These are phyloP conservation scores for Phlegmacium glaucopus DNA, from an alignment of 768 basidiomycete genomes.

Conservation along the genomic window DNA sequence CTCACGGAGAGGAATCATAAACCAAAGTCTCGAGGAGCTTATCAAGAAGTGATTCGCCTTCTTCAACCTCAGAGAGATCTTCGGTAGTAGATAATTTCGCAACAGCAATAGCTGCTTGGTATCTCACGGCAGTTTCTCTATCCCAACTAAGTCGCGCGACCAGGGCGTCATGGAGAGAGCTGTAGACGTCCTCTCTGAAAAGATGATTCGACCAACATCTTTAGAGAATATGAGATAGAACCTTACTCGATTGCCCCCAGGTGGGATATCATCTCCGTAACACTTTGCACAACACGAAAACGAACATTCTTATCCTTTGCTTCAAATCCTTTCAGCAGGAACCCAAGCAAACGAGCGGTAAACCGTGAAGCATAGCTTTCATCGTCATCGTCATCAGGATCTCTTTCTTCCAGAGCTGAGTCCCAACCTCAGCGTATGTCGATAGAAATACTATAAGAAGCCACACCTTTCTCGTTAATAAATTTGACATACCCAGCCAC, in stretches of 20 bases:
- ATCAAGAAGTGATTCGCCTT: constrained; percentile 53
- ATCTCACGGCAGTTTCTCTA: constrained; percentile 73
- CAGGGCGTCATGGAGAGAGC: constrained; percentile 54
- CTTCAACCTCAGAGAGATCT: constrained; percentile 49
- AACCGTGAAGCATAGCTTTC: constrained; percentile 60
- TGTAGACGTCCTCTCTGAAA: constrained; percentile 74
- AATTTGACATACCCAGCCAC: constrained; percentile 74
- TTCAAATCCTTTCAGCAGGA: constrained; percentile 71
- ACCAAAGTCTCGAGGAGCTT: constrained; percentile 65
- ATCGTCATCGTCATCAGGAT: constrained; percentile 32
- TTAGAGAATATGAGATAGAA: neutral
- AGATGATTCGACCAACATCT: neutral
- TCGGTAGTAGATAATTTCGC: constrained; percentile 75
- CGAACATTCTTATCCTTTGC: constrained; percentile 88
- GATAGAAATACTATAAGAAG: neutral
- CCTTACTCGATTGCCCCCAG: constrained; percentile 86
- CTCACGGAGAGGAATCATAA: constrained; percentile 77
- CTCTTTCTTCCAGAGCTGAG: constrained; percentile 26
- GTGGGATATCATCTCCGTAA: constrained; percentile 75
- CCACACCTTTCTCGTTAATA: constrained; percentile 72
- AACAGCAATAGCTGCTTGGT: constrained; percentile 78
- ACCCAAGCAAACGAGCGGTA: constrained; percentile 56
- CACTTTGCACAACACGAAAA: constrained; percentile 73
- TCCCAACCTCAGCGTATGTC: neutral
- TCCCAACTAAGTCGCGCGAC: constrained; percentile 67